Conservation (phyloP, 163 green algal species). For the Smithsoniella earleae region DNA sequence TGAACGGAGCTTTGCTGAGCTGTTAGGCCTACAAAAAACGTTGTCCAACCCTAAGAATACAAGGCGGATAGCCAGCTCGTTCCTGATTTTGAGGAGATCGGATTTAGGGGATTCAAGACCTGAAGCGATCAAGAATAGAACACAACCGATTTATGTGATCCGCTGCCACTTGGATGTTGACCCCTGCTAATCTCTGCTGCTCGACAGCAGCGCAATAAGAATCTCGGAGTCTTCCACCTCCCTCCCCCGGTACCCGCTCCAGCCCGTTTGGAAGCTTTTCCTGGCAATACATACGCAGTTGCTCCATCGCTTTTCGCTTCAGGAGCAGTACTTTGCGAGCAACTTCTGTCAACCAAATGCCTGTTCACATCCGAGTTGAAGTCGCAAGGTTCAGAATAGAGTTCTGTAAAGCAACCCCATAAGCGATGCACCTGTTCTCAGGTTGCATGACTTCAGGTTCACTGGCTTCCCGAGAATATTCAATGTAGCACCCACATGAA, state of each 20-base stretch:
- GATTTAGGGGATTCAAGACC: no score
- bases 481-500: conserved; percentile 5
- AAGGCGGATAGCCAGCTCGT: background rate
- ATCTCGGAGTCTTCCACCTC: background rate
- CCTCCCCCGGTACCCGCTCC: background rate
- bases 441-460: background rate
- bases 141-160: background rate
- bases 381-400: background rate
- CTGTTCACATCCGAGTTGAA: background rate
- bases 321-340: background rate
- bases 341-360: background rate
- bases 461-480: background rate
- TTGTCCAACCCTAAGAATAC: background rate
- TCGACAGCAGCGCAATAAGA: background rate
- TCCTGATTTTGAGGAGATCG: background rate
- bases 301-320: background rate
- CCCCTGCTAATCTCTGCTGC: background rate
- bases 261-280: background rate
- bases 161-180: conserved; percentile 13
- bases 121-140: background rate
- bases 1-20: background rate
- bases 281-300: conserved; percentile 13
- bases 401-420: background rate
- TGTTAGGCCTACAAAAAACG: background rate
- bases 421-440: background rate